Evolutionary conservation across 2,329 filamentous ascomycete species (phyloP), one percentile per base, ranked within the genome.

Genomic region (Aquanectria penicillioides): DNA sequence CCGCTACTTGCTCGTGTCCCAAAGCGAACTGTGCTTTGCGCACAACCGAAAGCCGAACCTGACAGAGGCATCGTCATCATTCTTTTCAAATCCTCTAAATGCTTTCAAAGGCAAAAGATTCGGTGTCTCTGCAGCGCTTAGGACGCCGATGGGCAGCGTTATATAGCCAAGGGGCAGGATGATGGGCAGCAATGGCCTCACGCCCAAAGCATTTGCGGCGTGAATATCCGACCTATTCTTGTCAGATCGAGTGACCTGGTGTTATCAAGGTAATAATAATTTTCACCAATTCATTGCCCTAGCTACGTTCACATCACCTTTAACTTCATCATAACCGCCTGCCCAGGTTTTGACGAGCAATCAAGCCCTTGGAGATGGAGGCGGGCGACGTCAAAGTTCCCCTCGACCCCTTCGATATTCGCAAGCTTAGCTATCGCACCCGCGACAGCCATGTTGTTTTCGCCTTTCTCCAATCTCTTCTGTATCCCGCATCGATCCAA

Each of bases 361-460:
- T 57, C 55, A 2, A 64, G 25, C 4, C 58, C 63, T 28, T 50
- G 38, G 8, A 65, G 23, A 49, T 65, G 61, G 31, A 64, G 31
- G 17, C 52, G 17, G 11, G 57, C 61, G 12, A 40, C 40, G 0
- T 57, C 12, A 15, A 54, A 65, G 18, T 63, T 48, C 7, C 58
- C 52, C n/a, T 65, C 55, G 5, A 52, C 33, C 2, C 57, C 55
- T 58, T 64, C 58, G 2, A 53, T 53, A 34, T 61, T 64, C 11
- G 63, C 63, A 10, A 62, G 63, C 18, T 48, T 59, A 23, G 58
- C 63, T 12, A 65, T 57, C 3, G 58, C 53, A 2, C 55, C 63
- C 17, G 64, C 46, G 5, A 62, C 31, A 7, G 56, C 33, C 23
- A 52, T 50, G 20, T 48, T 58, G 1, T 40, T 54, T 5, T 59